Evolutionary conservation across 2,329 filamentous ascomycete species (phyloP).

Genomic region (Botryotinia convoluta): DNA sequence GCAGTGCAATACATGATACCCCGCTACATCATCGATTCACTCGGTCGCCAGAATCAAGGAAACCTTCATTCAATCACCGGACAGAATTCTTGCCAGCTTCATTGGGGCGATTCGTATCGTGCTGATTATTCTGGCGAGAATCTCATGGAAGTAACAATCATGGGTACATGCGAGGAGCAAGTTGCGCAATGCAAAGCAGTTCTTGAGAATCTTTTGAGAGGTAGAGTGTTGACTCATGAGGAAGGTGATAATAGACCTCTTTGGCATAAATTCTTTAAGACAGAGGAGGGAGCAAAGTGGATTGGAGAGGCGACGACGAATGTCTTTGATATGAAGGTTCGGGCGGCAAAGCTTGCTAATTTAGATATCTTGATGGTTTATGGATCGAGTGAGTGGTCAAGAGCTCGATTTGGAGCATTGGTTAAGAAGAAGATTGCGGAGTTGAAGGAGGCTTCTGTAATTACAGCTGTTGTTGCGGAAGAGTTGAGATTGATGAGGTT

Average conservation of each 20-base stretch:
- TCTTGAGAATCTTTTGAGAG: background rate
- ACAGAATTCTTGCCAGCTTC: background rate
- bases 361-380: background rate
- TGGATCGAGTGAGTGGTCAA: background rate
- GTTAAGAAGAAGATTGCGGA: background rate
- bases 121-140: background rate
- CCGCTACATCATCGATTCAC: background rate
- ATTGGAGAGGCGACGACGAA: background rate
- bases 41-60: background rate
- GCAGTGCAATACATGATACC: background rate
- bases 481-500: background rate
- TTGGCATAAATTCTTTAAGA: background rate
- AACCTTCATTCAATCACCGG: background rate
- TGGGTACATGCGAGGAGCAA: background rate
- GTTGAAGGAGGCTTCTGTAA: background rate
- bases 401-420: background rate
- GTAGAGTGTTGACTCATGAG: background rate
- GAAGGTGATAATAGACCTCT: background rate
- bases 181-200: background rate
- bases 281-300: background rate
- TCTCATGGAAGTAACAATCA: background rate
- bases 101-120: background rate
- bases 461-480: background rate
- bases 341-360: background rate
- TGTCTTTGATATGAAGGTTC: background rate